Conservation (phyloP, 2,329 filamentous ascomycete species). For the Beauveria sp. region DNA sequence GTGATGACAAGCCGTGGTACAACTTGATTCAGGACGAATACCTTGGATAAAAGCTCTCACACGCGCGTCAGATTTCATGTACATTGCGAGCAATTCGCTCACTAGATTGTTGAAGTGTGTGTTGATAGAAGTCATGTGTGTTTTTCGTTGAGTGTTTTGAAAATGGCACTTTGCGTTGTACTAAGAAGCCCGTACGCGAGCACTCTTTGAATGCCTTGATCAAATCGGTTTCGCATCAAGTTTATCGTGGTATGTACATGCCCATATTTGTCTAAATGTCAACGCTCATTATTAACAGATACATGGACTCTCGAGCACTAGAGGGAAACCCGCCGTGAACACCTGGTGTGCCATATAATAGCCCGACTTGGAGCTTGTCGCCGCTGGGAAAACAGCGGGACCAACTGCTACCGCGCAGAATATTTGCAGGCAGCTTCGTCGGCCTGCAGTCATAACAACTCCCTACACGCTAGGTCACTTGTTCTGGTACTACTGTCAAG, state of each 20-base stretch:
- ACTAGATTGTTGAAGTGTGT: slow-evolving; percentile 1
- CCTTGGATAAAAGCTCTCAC: slow-evolving; percentile 43
- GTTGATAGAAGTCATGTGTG: slow-evolving; percentile 3
- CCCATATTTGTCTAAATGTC: neutral
- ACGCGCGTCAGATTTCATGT: neutral
- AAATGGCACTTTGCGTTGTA: slow-evolving; percentile 4
- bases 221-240: neutral
- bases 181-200: neutral
- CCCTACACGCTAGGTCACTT: slow-evolving; percentile 8
- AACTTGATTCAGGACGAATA: slow-evolving; percentile 59
- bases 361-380: neutral
- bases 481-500: slow-evolving; percentile 14
- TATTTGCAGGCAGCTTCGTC: neutral
- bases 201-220: slow-evolving; percentile 1
- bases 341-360: neutral
- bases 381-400: neutral
- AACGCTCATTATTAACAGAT: neutral
- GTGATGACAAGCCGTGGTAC: slow-evolving; percentile 61
- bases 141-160: neutral
- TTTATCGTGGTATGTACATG: neutral
- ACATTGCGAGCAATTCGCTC: neutral
- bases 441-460: slow-evolving; percentile 14
- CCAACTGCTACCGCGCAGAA: neutral
- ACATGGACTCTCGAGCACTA: neutral
- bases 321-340: too few species aligned